phyloP scores from a whole-genome alignment of 768 basidiomycete species.

The Exidia glandulosa region DNA sequence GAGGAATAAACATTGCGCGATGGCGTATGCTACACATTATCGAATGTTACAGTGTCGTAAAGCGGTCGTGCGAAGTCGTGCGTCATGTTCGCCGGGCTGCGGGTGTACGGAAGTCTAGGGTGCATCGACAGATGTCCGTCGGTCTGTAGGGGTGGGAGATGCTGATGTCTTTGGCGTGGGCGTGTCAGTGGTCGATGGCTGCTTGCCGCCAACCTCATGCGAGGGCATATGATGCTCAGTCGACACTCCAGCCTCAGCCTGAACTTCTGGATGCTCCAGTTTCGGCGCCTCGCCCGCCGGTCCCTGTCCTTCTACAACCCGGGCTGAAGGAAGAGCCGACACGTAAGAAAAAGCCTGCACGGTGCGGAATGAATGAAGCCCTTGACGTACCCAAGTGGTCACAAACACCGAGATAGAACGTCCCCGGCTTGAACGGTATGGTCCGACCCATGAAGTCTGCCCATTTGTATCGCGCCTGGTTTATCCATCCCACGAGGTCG shows the following conservation, averaged over 20 bases:
- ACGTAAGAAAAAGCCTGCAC: not conserved
- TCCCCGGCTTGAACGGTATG: slow-evolving; percentile 84
- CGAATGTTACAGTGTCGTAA: no score
- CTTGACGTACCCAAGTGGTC: not conserved
- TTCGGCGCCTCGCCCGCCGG: not conserved
- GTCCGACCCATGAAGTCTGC: slow-evolving; percentile 80
- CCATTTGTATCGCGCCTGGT: slow-evolving; percentile 79
- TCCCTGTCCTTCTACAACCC: not conserved
- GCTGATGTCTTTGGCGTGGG: no score
- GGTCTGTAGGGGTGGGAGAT: no score
- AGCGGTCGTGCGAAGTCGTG: no score
- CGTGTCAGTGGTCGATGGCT: no score
- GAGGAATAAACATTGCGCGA: no score
- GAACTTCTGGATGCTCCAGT: not conserved
- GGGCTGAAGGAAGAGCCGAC: not conserved
- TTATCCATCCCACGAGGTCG: slow-evolving; percentile 90
- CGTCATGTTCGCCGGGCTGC: no score
- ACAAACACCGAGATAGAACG: slow-evolving; percentile 55
- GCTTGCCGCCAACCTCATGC: no score
- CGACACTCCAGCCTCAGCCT: not conserved
- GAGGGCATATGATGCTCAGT: no score
- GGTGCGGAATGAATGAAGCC: not conserved
- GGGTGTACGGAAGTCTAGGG: no score
- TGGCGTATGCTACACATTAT: no score
- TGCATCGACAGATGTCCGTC: no score